Evolutionary conservation across 2,329 filamentous ascomycete species (phyloP), one percentile per base, ranked within the genome.

Genomic region (Hypoxylon sp.): DNA sequence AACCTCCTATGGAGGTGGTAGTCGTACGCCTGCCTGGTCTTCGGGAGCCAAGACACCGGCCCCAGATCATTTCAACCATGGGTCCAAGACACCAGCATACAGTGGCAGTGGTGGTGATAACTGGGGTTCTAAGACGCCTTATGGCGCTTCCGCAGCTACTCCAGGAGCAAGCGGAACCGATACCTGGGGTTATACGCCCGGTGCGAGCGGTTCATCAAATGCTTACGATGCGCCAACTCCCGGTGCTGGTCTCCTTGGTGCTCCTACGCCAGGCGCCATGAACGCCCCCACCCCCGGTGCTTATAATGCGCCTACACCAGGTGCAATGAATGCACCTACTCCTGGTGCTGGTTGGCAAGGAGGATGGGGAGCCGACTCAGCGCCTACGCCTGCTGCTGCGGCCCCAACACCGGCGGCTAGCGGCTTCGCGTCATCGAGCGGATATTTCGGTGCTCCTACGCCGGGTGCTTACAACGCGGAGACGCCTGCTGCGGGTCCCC

Each of bases 41-140:
- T 91, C 93, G 1, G 92, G 91, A 57, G 89, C 90, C 59, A 91
- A 91, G 78, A 95, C 92, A 0, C 83, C 92, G 59, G 88, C 88
- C 19, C 83, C 85, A 13, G 87, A 91, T 74, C 84, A 85, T 19
- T 92, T 91, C 74, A 87, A 85, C 60, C 85, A 86, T 61, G 90
- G 91, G 6, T 90, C 88, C n/a, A 91, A 89, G 75, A 91, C 88
- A 11, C 90, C 87, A 48, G 91, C 85, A 58, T 93, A 90, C 72
- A 80, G 81, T 48, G 74, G 79, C 53, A 68, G 77, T 21, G 79
- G 81, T 41, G 80, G 82, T 58, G 90, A 91, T 65, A 83, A 86
- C 32, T 93, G 91, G 83, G 88, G 91, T 5, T 91, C 91, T 30
- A 93, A 94, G 79, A 97, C 93, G 0, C 94, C 94, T 2, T 94